Percentiles rank a stretch among this genome's conserved stretches.
Evolutionary conservation across 441 rosid species (phyloP).

Genomic region (Dalechampia spathulata): DNA sequence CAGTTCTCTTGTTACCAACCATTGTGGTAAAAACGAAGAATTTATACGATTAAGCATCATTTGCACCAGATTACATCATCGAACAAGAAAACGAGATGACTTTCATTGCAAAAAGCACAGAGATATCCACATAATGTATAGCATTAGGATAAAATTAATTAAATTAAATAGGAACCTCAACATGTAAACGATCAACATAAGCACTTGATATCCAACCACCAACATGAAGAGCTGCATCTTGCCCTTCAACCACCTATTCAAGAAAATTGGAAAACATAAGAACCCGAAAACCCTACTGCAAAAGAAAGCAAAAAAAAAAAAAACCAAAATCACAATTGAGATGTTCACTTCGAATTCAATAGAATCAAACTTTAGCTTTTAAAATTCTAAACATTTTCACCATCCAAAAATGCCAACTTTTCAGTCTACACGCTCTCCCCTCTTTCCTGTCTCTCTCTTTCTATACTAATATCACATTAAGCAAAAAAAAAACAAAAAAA

Average conservation of each 20-base stretch:
- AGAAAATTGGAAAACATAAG: neutral
- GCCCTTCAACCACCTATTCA: conserved; percentile 85
- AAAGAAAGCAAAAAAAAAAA: neutral
- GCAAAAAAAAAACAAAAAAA: neutral
- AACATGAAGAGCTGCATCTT: conserved; percentile 70
- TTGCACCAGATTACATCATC: neutral
- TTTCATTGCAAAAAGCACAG: neutral
- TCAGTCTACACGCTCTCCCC: neutral
- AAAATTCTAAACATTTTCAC: neutral
- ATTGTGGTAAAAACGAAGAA: neutral
- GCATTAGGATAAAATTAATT: neutral
- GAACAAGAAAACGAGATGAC: neutral
- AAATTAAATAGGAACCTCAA: conserved; percentile 45
- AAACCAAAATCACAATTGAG: too few relatives aligned
- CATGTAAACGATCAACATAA: conserved; percentile 79
- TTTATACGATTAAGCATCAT: neutral
- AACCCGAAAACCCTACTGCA: conserved; percentile 4
- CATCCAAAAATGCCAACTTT: conserved; percentile 7
- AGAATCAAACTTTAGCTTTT: conserved; percentile 1
- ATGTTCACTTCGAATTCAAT: neutral
- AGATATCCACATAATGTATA: neutral
- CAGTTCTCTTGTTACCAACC: too few relatives aligned
- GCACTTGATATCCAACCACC: conserved; percentile 86
- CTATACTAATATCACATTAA: neutral
- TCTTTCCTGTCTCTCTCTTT: neutral